A percentile compares a stretch with the other conserved stretches of the same genome.
Evolutionary conservation across 768 basidiomycete species (phyloP).

Genomic region (Coprinopsis marcescibilis): DNA sequence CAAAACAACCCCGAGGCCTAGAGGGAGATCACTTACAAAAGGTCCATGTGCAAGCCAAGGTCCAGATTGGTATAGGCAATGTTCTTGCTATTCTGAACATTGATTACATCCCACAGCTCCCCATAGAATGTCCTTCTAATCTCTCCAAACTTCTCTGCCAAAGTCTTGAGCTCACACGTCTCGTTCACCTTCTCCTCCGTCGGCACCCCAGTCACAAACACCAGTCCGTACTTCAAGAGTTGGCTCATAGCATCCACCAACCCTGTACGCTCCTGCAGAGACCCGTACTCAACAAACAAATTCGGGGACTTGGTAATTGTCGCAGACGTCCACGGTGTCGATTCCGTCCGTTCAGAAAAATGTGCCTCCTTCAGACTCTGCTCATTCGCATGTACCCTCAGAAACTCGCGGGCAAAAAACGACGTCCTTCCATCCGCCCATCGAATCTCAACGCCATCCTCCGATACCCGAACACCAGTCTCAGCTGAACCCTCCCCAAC

Average conservation of each 20-base stretch:
- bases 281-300: slow-evolving; percentile 53
- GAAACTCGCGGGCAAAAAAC: slow-evolving; percentile 42
- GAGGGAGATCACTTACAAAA: slow-evolving; percentile 52
- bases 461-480: slow-evolving; percentile 35
- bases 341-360: slow-evolving; percentile 28
- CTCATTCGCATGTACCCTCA: slow-evolving; percentile 41
- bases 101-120: slow-evolving; percentile 81
- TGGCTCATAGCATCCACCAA: slow-evolving; percentile 62
- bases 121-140: slow-evolving; percentile 90
- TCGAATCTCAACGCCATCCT: slow-evolving; percentile 38
- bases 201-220: slow-evolving; percentile 70
- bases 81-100: slow-evolving; percentile 67
- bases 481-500: slow-evolving; percentile 31
- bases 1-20: background rate
- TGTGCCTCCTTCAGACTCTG: slow-evolving; percentile 36
- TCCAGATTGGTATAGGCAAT: slow-evolving; percentile 93
- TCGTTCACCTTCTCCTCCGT: slow-evolving; percentile 51
- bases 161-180: slow-evolving; percentile 57
- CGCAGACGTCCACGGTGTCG: slow-evolving; percentile 39
- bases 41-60: slow-evolving; percentile 88
- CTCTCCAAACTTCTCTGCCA: slow-evolving; percentile 68
- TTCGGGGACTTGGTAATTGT: slow-evolving; percentile 30
- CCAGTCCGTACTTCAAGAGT: slow-evolving; percentile 63
- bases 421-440: slow-evolving; percentile 64
- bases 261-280: slow-evolving; percentile 37